phyloP scores from a whole-genome alignment of 768 basidiomycete genomes.

The Calocera cornea region DNA sequence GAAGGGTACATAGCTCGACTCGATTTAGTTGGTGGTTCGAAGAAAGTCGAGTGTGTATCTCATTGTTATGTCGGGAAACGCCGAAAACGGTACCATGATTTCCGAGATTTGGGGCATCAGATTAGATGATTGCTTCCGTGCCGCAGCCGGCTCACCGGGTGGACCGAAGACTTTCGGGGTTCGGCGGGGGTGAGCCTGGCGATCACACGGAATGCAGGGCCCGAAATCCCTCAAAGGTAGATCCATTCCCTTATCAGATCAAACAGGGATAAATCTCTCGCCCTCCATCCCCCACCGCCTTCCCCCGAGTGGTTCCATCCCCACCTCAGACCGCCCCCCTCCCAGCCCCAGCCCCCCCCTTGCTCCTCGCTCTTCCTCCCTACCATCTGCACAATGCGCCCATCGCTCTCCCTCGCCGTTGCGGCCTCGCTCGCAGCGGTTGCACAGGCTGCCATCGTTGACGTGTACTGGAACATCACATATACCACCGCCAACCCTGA shows the following conservation, averaged over 20 bases:
- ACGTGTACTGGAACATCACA: slow-evolving; percentile 30
- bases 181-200: no score
- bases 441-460: slow-evolving; percentile 17
- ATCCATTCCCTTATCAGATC: not conserved
- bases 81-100: not conserved
- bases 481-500: slow-evolving; percentile 28
- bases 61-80: not conserved
- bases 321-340: no score
- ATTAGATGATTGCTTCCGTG: no score
- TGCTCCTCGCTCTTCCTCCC: not conserved
- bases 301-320: no score
- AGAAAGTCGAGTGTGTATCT: not conserved
- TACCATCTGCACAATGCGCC: not conserved
- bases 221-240: no score
- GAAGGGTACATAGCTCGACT: no score
- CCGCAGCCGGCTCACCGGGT: not conserved
- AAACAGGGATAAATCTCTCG: not conserved
- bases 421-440: not conserved
- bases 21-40: no score
- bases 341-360: not conserved
- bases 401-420: not conserved
- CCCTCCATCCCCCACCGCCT: no score
- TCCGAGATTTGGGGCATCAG: no score
- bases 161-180: not conserved
- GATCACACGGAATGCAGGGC: no score